These are phyloP conservation scores for Fusarium newnesense DNA, from an alignment of 2,329 filamentous ascomycete species.

Conservation along the genomic window DNA sequence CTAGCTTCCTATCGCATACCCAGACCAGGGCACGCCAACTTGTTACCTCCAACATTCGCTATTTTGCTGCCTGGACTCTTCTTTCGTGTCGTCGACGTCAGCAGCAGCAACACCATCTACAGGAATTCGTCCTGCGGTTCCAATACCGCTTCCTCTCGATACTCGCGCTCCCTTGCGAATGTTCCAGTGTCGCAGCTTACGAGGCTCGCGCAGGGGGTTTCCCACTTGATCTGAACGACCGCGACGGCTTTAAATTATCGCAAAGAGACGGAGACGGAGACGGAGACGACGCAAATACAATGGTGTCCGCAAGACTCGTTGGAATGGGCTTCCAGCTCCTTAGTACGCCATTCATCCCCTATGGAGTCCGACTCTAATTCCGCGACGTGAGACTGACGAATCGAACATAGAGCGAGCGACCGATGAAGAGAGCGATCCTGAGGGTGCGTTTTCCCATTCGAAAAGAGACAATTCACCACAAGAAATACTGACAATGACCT, in stretches of 20 bases:
- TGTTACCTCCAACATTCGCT: constrained; percentile 8
- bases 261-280: not conserved
- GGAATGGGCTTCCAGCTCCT: constrained; percentile 48
- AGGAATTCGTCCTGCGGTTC: not conserved
- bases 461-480: not conserved
- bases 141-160: not conserved
- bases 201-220: constrained; percentile 42
- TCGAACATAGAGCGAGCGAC: constrained; percentile 42
- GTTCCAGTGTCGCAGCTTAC: constrained; percentile 37
- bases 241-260: not conserved
- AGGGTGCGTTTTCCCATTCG: constrained; percentile 44
- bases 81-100: not conserved
- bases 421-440: constrained; percentile 48
- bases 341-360: constrained; percentile 37
- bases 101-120: not conserved
- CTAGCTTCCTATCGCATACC: constrained; percentile 20
- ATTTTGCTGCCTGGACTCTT: constrained; percentile 15
- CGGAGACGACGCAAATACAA: constrained; percentile 13
- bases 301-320: constrained; percentile 42
- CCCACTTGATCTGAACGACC: constrained; percentile 29
- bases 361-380: not conserved
- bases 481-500: constrained; percentile 33
- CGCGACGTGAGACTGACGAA: constrained; percentile 33
- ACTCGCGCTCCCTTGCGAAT: constrained; percentile 31
- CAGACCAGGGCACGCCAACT: constrained; percentile 3